phyloP scores from a whole-genome alignment of 805 yeast genomes.

The Ogataea ganodermae region DNA sequence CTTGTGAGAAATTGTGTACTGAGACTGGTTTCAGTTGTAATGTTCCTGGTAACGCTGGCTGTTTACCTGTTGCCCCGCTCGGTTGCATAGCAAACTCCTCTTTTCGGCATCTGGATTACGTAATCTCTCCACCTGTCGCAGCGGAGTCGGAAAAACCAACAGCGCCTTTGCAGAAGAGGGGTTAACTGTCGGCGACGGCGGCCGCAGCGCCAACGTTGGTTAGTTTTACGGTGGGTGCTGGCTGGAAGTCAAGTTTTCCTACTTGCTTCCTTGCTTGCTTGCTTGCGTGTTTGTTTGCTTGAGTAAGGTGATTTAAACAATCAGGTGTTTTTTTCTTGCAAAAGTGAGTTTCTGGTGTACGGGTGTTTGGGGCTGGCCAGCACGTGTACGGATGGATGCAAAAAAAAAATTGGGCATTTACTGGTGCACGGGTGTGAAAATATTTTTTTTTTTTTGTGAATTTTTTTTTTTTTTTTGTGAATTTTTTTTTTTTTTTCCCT shows the following conservation, averaged over 20 bases:
- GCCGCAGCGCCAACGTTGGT: too few relatives aligned
- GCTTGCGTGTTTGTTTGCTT: too few relatives aligned
- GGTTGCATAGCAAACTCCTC: conserved; percentile 1
- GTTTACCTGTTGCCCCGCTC: conserved; percentile 5
- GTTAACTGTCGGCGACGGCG: too few relatives aligned
- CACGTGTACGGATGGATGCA: not conserved
- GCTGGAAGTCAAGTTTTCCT: too few relatives aligned
- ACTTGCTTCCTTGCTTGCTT: too few relatives aligned
- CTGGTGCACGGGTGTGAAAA: conserved; percentile 3
- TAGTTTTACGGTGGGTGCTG: too few relatives aligned
- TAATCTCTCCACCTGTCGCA: not conserved
- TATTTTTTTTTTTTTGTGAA: not conserved
- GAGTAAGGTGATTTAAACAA: too few relatives aligned
- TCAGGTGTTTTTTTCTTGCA: too few relatives aligned
- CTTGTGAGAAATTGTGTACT: too few relatives aligned
- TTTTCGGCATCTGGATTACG: not conserved
- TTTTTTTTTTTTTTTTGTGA: conserved; percentile 4
- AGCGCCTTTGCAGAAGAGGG: not conserved
- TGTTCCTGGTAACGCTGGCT: too few relatives aligned
- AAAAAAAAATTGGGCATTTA: not conserved
- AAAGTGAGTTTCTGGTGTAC: conserved; percentile 4
- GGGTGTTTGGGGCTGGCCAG: not conserved
- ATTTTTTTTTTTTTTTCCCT: not conserved
- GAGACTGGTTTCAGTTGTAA: too few relatives aligned
- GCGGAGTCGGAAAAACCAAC: not conserved